Conservation (phyloP, 2,329 filamentous ascomycete species). For the Aureobasidium sp. region DNA sequence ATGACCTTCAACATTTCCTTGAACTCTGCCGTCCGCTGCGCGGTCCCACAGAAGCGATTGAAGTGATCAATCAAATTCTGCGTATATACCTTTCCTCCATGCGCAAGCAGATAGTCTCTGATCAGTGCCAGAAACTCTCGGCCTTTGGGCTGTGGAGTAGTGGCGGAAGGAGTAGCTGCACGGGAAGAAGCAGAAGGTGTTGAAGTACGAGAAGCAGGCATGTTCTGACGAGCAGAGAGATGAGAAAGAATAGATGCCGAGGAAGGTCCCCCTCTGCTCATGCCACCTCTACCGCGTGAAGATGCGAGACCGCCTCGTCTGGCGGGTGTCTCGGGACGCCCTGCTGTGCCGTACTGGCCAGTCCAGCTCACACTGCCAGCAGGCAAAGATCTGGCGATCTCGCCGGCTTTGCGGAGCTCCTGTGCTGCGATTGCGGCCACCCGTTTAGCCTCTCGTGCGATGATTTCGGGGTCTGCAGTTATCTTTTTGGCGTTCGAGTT, state of each 20-base stretch:
- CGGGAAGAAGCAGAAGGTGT: conserved; percentile 29
- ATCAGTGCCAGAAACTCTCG: conserved; percentile 51
- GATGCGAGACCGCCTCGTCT: conserved; percentile 40
- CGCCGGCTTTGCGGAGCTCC: conserved; percentile 65
- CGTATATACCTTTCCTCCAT: conserved; percentile 71
- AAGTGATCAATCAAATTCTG: conserved; percentile 89
- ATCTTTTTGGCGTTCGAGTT: conserved; percentile 50
- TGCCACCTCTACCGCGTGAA: conserved; percentile 27
- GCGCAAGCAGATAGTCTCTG: conserved; percentile 67
- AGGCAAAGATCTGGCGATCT: conserved; percentile 64
- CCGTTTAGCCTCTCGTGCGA: conserved; percentile 73
- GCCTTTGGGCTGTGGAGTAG: conserved; percentile 29
- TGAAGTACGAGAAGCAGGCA: conserved; percentile 16
- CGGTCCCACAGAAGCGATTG: conserved; percentile 65
- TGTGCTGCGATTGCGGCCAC: conserved; percentile 72
- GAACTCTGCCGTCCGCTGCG: conserved; percentile 68
- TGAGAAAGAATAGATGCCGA: conserved; percentile 39
- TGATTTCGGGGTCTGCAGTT: conserved; percentile 67
- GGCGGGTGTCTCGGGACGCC: conserved; percentile 55
- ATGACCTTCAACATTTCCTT: conserved; percentile 72
- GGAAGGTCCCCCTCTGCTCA: conserved; percentile 25
- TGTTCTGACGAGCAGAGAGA: conserved; percentile 35
- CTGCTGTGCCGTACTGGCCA: conserved; percentile 70
- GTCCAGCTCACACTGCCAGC: conserved; percentile 93
- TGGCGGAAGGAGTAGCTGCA: conserved; percentile 22